Base-by-base conservation (phyloP, 441 rosid species). In the Sinapis alba region DNA sequence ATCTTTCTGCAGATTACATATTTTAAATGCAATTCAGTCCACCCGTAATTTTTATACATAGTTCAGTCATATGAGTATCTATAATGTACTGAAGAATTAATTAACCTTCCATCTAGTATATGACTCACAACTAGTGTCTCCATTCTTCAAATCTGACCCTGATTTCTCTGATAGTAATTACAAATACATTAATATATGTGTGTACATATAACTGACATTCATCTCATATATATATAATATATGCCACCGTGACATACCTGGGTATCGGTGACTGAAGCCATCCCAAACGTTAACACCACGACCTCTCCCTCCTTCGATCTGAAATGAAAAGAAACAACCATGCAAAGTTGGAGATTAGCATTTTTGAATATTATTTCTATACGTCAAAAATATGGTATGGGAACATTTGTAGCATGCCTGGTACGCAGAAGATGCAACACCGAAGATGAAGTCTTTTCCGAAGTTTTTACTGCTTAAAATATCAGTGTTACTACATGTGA, bases 361-460 rank as follows among this genome's bases (percentile, higher is more conserved):
- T 58, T 12, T 51, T 56, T 23, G 0, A 51, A 19, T 51, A 1
- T 0, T 9, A 8, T 51, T 53, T 16, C 3, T 53, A 53, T 20
- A 19, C 11, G 23, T 20, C n/a, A 53, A 53, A 53, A 19, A 4
- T 43, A 43, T 4, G 3, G 18, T 43, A n/a, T 7, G 23, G 6
- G 6, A 53, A 9, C 7, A 12, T 56, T 23, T 43, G 60, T 27
- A 45, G 5, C 61, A 54, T 70, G 59, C 80, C 66, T 76, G 80
- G 61, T 76, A 76, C 21, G 80, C 80, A n/a, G 80, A 76, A 38
- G 80, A 69, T 23, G 75, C 75, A 36, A 57, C 66, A n/a, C 79
- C 79, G 9, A 76, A 76, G 32, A 16, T 26, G 53, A 76, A 70
- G 28, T 57, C 32, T 3, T 76, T 2, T 0, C 1, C 60, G 9